These are phyloP conservation scores for Byssochlamys sp. DNA, from an alignment of 2,329 filamentous ascomycete species.

Conservation along the genomic window DNA sequence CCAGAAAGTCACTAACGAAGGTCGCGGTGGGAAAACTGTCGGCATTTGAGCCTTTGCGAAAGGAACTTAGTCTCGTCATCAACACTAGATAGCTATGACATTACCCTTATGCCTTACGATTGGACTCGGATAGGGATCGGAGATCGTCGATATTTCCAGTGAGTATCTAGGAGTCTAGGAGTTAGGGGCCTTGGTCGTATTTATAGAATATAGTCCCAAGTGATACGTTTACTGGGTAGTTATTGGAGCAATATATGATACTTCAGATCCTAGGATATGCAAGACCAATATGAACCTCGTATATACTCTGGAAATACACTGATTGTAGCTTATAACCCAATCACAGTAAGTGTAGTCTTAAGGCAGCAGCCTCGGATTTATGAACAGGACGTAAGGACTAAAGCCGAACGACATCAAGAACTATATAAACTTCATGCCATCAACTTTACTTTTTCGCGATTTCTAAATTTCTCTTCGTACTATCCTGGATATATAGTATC, in stretches of 20 bases:
- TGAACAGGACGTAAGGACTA: background rate
- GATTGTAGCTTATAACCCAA: no score
- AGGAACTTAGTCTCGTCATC: background rate
- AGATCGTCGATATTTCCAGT: background rate
- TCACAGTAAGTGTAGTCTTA: background rate
- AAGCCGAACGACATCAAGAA: background rate
- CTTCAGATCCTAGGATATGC: background rate
- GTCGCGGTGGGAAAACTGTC: slow-evolving; percentile 25
- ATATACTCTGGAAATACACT: no score
- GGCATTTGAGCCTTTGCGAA: slow-evolving; percentile 19
- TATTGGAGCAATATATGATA: background rate
- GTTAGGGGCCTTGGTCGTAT: background rate
- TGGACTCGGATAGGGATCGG: background rate
- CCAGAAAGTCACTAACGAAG: slow-evolving; percentile 45
- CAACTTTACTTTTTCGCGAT: background rate
- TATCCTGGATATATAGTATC: no score
- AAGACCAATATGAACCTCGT: no score
- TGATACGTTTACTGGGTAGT: background rate
- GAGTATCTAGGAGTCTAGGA: background rate
- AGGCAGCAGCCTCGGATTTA: background rate
- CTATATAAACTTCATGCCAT: no score
- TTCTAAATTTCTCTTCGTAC: no score
- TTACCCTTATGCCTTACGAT: background rate
- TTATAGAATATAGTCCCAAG: background rate
- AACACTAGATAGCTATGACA: background rate